Base-by-base conservation (phyloP, 73 alveolate species). In the Durusdinium trenchii region DNA sequence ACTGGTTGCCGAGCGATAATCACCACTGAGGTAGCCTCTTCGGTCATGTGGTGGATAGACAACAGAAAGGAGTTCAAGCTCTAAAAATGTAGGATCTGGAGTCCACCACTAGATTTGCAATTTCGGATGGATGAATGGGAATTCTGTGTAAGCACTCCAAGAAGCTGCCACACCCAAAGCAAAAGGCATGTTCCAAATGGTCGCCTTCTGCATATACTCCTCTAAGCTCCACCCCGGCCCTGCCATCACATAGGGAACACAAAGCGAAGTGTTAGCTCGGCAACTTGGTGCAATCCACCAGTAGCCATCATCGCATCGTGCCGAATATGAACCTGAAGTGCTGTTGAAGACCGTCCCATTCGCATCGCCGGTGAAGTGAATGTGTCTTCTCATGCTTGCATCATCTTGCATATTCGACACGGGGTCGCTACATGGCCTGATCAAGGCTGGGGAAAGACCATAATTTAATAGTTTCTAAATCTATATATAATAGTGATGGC, bases 51-150 rank as follows among this genome's bases (percentile, higher is more conserved):
- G 0, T 47, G 84, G 54, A 61, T 61, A 36, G 23, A 36, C 47
- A 87, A 48, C 82, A 28, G 50, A 36, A 43, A 20, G 38, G 95
- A 84, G 36, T 43, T n/a, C 42, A 61, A 61, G n/a, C 54, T 60
- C 95, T 45, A 87, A 42, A n/a, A n/a, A n/a, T n/a, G n/a, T 87
- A 0, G 95, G 78, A 62, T 87, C 95, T 30, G 95, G 95, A 12
- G 62, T 5, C 95, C 95, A 87, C 95, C 95, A 87, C 48, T 60
- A 87, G 40, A 87, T 42, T 20, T 28, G 3, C 51, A 38, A n/a
- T 1, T 87, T 42, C 54, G 3, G n/a, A n/a, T 3, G 67, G 36
- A 45, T 16, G n/a, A 12, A 36, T 3, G 95, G 84, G 14, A 87
- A 28, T 30, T 28, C 28, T 23, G 89, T 43, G 62, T 45, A 79